Conservation (phyloP, 805 yeast genomes). For the Citeromyces matritensis region DNA sequence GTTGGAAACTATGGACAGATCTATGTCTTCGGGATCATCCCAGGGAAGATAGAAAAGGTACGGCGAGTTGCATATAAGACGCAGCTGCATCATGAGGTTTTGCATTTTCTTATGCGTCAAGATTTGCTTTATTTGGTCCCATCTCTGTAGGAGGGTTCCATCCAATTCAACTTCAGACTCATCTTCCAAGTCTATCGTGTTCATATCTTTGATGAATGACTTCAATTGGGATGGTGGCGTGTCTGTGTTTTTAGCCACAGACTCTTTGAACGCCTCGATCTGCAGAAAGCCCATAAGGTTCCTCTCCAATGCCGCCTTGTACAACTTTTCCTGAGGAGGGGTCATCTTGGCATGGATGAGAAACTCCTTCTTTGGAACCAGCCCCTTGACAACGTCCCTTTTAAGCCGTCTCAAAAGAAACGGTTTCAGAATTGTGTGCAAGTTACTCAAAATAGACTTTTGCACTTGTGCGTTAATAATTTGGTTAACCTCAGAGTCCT, state of each 20-base stretch:
- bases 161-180: constrained; percentile 2
- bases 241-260: constrained; percentile 24
- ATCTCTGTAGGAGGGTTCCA: constrained; percentile 7
- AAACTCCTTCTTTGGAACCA: constrained; percentile 88
- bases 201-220: constrained; percentile 17
- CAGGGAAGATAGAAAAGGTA: constrained; percentile 74
- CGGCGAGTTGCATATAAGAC: constrained; percentile 80
- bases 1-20: constrained; percentile 22
- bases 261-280: constrained; percentile 33
- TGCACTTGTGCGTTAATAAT: constrained; percentile 44
- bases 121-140: constrained; percentile 19
- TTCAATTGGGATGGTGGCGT: constrained; percentile 9
- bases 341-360: constrained; percentile 62
- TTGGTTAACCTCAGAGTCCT: constrained; percentile 26
- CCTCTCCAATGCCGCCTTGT: constrained; percentile 31
- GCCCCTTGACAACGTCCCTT: constrained; percentile 44
- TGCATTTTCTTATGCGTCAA: constrained; percentile 38
- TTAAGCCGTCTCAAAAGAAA: constrained; percentile 76
- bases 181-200: not conserved
- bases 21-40: constrained; percentile 26
- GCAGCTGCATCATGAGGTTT: constrained; percentile 68
- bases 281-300: constrained; percentile 27
- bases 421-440: constrained; percentile 83
- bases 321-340: constrained; percentile 45
- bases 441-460: constrained; percentile 49